A percentile compares a stretch with the other conserved stretches of the same genome.
Conservation (phyloP, 768 basidiomycete species). For the Hysterangium stoloniferum region DNA sequence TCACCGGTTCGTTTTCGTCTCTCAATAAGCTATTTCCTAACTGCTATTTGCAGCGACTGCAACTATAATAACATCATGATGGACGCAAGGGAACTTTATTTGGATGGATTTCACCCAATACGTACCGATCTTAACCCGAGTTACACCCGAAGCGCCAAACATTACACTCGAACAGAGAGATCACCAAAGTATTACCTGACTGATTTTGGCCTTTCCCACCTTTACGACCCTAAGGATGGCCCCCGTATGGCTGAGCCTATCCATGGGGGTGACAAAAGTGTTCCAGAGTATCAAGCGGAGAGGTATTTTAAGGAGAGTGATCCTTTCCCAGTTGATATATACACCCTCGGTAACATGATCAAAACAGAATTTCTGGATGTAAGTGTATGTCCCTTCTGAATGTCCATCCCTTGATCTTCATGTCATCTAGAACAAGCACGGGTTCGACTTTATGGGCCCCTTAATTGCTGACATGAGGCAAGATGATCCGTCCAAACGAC, state of each 20-base stretch:
- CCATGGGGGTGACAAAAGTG: constrained; percentile 34
- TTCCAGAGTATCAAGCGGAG: constrained; percentile 27
- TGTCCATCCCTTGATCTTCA: not conserved
- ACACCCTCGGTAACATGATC: constrained; percentile 35
- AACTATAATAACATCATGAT: constrained; percentile 15
- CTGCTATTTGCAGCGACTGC: constrained; percentile 11
- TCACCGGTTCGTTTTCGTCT: constrained; percentile 25
- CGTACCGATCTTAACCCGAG: not conserved
- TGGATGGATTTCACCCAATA: constrained; percentile 15
- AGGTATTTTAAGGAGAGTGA: constrained; percentile 13
- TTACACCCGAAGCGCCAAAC: constrained; percentile 4
- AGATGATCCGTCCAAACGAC: constrained; percentile 26
- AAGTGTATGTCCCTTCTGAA: too few relatives aligned
- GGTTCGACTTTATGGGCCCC: constrained; percentile 27
- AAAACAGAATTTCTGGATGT: constrained; percentile 28
- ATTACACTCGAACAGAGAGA: constrained; percentile 16
- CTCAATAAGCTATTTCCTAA: not conserved
- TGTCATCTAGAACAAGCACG: constrained; percentile 4
- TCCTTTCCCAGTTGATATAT: constrained; percentile 37
- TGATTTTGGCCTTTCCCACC: constrained; percentile 18
- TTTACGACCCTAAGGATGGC: constrained; percentile 13
- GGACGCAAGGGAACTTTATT: constrained; percentile 16
- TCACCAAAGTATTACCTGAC: constrained; percentile 22
- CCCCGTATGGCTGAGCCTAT: constrained; percentile 19
- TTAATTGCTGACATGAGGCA: constrained; percentile 32